Evolutionary conservation across 192 early-diverging fungal genomes (phyloP), one percentile per base, ranked within the genome.

Genomic region (Thamnidium elegans): DNA sequence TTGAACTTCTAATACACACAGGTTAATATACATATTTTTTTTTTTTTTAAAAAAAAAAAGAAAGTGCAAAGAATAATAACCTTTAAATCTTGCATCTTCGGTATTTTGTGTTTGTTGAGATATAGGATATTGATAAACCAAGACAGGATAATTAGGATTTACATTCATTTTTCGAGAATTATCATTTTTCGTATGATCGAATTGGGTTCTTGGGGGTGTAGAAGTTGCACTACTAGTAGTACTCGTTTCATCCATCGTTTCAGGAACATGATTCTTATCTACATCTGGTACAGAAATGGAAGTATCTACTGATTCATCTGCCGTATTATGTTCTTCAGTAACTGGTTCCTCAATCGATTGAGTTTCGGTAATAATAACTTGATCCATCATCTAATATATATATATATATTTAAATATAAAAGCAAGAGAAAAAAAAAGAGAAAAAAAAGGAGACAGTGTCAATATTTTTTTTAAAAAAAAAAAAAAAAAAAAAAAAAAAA

Each of bases 101-200:
- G 11, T 11, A 15, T 14, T 30, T 45, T 55, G 15, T 19, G 30
- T 3, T 54, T 19, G 7, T 19, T 21, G 15, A 3, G 52, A 10
- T 39, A 3, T 7, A 39, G 43, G 55, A 17, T 56, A 66, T 23
- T 43, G 65, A 36, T 66, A 66, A 8, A 66, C 45, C 3, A 66
- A 36, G 14, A 36, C 15, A 1, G 65, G 65, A 15, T 47, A 36
- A 58, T 21, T 31, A 17, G 64, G 55, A 15, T 46, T 66, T 2
- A 20, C 19, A 19, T 4, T 6, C 46, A 50, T 50, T 50, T 14
- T 55, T 17, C 26, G 45, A 14, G 31, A 47, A n/a, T 52, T 31
- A 34, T 39, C 36, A 39, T 39, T 39, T 39, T 39, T 39, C 7
- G 5, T 39, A 39, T 39, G 9, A 39, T 39, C 36, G 26, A 26